Evolutionary conservation across 495 filamentous ascomycete species (phyloP), one percentile per base, ranked within the genome.

Genomic region (Penicillium nucicola): DNA sequence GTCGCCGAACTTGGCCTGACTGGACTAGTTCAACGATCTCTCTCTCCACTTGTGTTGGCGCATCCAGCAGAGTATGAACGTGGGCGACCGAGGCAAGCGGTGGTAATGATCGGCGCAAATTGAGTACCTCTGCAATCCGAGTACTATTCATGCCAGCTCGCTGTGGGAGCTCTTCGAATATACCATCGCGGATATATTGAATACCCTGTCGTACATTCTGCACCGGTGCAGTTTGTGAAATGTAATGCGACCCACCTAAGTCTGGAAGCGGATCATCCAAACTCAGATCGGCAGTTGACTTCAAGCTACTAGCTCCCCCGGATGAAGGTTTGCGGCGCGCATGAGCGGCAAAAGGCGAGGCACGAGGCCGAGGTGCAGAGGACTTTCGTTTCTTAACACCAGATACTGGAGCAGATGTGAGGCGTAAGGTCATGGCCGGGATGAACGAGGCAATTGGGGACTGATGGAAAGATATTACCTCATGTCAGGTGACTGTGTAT

Each of bases 61-160:
- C 81, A 45, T 76, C 69, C 14, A 84, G 68, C 7, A 91, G 56
- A 1, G 84, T 82, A 63, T 88, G 84, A 4, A 93, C 61, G 69
- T 95, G 88, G 19, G 84, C 77, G 5, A 87, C 72, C 0, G 83
- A 88, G 14, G 85, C 85, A 17, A 89, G 74, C 0, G 84, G 84
- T 25, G 90, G 90, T 25, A 95, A 62, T 11, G 71, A 75, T 19
- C 68, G 70, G 17, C 88, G 80, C 57, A 83, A 81, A 52, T 86
- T 86, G 39, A 92, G 74, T 2, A 88, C 75, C 56, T 90, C 80
- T 10, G 86, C 79, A 20, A 88, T 86, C 12, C 84, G 79, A 1
- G 77, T 83, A 32, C 84, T 87, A 58, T 84, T 86, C 84, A 93
- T 89, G 10, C 88, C 89, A 1, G 82, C 72, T 6, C 75, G 73